phyloP scores from a whole-genome alignment of 2,329 filamentous ascomycete genomes.

The Ustilaginoidea virens region DNA sequence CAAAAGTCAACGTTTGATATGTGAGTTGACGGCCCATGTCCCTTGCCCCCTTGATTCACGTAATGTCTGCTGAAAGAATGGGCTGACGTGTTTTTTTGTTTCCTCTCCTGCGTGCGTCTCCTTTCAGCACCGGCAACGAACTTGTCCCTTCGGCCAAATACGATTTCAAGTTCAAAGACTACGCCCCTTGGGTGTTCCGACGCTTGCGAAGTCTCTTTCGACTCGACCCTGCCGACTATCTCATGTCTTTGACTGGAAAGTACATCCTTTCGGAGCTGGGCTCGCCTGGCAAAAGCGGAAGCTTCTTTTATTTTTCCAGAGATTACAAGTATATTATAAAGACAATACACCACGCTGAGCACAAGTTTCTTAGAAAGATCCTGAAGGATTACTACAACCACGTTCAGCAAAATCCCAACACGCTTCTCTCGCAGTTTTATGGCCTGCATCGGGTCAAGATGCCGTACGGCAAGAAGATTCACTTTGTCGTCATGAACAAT shows the following conservation, averaged over 20 bases:
- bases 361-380: slow-evolving; percentile 73
- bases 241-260: slow-evolving; percentile 96
- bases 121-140: slow-evolving; percentile 73
- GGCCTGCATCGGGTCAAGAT: slow-evolving; percentile 96
- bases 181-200: slow-evolving; percentile 98
- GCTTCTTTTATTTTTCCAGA: slow-evolving; percentile 98
- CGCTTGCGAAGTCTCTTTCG: slow-evolving; percentile 76
- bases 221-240: slow-evolving; percentile 90
- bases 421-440: slow-evolving; percentile 93
- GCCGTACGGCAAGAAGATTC: slow-evolving; percentile 93
- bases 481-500: slow-evolving; percentile 99
- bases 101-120: neutral
- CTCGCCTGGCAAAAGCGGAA: slow-evolving; percentile 94
- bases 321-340: slow-evolving; percentile 99
- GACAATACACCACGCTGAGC: slow-evolving; percentile 91
- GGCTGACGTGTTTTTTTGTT: slow-evolving; percentile 19
- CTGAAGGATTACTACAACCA: slow-evolving; percentile 88
- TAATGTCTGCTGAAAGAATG: too few species aligned
- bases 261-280: slow-evolving; percentile 96
- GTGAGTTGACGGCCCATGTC: slow-evolving; percentile 49
- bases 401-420: slow-evolving; percentile 87
- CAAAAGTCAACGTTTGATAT: slow-evolving; percentile 99
- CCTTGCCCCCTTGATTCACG: too few species aligned
- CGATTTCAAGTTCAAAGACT: slow-evolving; percentile 99
- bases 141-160: slow-evolving; percentile 96